Evolutionary conservation across 768 basidiomycete genomes (phyloP).

Genomic region (Scleroderma bovista): DNA sequence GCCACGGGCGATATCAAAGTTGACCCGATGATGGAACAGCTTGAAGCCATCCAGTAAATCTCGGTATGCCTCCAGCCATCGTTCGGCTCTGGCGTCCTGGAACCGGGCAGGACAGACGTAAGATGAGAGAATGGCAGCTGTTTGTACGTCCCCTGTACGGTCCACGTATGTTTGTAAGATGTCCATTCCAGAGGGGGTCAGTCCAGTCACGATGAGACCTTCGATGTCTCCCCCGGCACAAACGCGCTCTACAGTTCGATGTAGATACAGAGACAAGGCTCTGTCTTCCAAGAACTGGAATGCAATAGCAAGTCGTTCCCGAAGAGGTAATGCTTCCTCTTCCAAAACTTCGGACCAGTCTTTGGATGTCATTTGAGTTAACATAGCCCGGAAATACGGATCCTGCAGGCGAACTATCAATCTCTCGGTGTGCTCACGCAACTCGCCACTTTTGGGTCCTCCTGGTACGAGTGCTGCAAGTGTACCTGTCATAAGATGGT

Average conservation of each 20-base stretch:
- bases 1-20: conserved; percentile 73
- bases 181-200: conserved; percentile 61
- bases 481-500: conserved; percentile 79
- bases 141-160: conserved; percentile 33
- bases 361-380: conserved; percentile 65
- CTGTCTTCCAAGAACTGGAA: conserved; percentile 80
- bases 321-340: conserved; percentile 71
- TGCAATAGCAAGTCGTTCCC: conserved; percentile 79
- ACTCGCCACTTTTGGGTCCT: conserved; percentile 37
- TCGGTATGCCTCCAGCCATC: conserved; percentile 67
- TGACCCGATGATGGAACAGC: conserved; percentile 64
- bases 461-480: conserved; percentile 61
- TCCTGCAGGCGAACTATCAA: conserved; percentile 71
- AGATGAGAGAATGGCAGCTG: conserved; percentile 35
- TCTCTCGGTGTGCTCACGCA: conserved; percentile 67
- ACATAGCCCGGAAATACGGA: conserved; percentile 74
- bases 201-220: conserved; percentile 69
- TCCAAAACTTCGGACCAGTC: conserved; percentile 81
- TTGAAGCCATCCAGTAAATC: conserved; percentile 59
- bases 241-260: conserved; percentile 49
- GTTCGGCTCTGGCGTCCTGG: conserved; percentile 43
- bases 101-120: conserved; percentile 57
- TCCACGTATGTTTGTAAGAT: conserved; percentile 59
- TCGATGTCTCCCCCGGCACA: conserved; percentile 63
- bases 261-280: conserved; percentile 60